Conservation (phyloP, 2,329 filamentous ascomycete genomes). For the Talaromyces atroroseus region DNA sequence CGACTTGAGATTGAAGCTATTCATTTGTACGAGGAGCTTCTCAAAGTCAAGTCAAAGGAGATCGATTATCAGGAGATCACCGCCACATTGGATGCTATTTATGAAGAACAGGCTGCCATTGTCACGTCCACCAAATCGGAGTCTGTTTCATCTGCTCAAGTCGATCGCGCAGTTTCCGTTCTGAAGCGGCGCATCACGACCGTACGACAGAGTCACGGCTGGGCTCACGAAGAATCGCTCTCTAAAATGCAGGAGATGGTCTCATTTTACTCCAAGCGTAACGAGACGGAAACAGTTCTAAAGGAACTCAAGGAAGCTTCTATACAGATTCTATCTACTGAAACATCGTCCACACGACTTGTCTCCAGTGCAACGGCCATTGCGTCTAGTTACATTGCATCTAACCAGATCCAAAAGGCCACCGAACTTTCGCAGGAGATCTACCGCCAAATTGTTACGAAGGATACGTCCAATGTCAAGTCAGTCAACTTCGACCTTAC, state of each 20-base stretch:
- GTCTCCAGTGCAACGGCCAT: conserved; percentile 32
- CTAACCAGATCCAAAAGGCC: conserved; percentile 29
- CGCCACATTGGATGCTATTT: conserved; percentile 31
- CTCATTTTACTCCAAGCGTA: conserved; percentile 29
- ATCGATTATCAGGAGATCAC: conserved; percentile 31
- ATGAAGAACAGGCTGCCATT: conserved; percentile 32
- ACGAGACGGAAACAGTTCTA: conserved; percentile 26
- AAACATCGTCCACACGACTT: conserved; percentile 26
- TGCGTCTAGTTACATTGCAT: conserved; percentile 32
- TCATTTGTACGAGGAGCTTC: conserved; percentile 32
- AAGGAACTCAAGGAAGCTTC: conserved; percentile 31
- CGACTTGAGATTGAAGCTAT: conserved; percentile 32
- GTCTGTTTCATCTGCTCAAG: conserved; percentile 24
- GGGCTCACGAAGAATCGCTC: conserved; percentile 37
- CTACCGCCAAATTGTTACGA: conserved; percentile 35
- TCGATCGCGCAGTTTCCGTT: conserved; percentile 27
- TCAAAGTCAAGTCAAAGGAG: conserved; percentile 27
- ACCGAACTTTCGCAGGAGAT: conserved; percentile 32
- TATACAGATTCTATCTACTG: conserved; percentile 29
- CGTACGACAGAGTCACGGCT: conserved; percentile 30
- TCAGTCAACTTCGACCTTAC: conserved; percentile 29
- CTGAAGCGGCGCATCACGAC: conserved; percentile 26
- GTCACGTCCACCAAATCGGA: conserved; percentile 18
- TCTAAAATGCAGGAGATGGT: conserved; percentile 33
- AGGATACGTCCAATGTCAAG: conserved; percentile 27